Base-by-base conservation (phyloP, 805 yeast genomes). In the Starmerella ratchasimensis region DNA sequence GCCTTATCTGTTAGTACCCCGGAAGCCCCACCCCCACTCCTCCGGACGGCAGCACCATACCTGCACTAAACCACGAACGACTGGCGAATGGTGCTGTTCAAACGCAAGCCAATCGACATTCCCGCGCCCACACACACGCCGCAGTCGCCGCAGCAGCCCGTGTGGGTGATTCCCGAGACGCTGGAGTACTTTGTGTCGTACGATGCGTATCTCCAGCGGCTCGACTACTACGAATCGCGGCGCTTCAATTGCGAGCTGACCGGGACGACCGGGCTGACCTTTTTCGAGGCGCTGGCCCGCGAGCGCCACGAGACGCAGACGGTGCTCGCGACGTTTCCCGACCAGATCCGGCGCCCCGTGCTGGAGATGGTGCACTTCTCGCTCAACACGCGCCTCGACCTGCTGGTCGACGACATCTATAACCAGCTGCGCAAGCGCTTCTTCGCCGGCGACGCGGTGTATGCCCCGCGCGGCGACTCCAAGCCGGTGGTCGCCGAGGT, bases 181-280 rank as follows among this genome's bases (percentile, higher is more conserved):
- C 76, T 76, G 37, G 98, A 88, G 62, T 88, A 93, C 83, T 90
- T 84, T 56, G 48, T 63, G 11, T 63, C 65, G 5, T 88, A 90
- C 56, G 81, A 78, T 37, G 83, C 76, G 8, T 88, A 82, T 51
- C 61, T 90, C 34, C 60, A 60, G 17, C 53, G 61, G 10, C 46
- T 61, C 50, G 64, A 62, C 46, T 61, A 59, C 45, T 62, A 62
- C 49, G 48, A 41, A 33, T 60, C 56, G 44, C 74, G 74, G 48
- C 80, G 82, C 56, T 90, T 90, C 60, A 90, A 84, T 10, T 90
- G 97, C 62, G 98, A 90, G 59, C 79, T 88, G 34, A 82, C 96
- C 0, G 98, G 98, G 11, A 81, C 83, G 51, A 78, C 95, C 14
- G 79, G 93, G 51, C 67, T 88, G 41, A 82, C 95, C 1, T 90